Percentiles rank a stretch among this genome's conserved stretches.
Conservation (phyloP, 2,329 filamentous ascomycete genomes). For the Paecilomyces fulvus region DNA sequence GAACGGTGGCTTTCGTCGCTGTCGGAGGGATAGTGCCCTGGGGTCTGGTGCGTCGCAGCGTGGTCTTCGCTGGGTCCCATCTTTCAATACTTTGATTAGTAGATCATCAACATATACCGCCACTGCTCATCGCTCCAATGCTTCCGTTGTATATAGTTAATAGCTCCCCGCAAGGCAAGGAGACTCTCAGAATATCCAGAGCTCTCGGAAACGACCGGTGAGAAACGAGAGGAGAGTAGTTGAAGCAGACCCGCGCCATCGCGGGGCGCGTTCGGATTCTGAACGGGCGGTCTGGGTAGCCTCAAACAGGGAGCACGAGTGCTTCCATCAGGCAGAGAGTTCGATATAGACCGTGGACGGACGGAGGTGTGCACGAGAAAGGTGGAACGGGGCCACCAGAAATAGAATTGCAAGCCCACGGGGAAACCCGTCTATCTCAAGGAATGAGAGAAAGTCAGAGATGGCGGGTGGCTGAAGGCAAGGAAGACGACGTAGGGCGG, state of each 20-base stretch:
- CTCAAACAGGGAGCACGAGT: neutral
- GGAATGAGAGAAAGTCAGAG: neutral
- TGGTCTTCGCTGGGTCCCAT: neutral
- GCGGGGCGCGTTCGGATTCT: neutral
- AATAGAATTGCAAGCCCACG: neutral
- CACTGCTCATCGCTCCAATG: neutral
- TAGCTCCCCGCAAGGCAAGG: neutral
- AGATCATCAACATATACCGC: neutral
- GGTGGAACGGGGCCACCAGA: neutral
- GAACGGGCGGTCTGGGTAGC: neutral
- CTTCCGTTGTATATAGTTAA: neutral
- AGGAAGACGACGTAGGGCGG: neutral
- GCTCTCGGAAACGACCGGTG: neutral
- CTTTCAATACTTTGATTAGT: neutral
- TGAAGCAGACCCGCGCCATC: slow-evolving; percentile 1
- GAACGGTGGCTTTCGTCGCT: slow-evolving; percentile 10
- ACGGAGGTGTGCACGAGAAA: neutral
- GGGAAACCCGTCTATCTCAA: neutral
- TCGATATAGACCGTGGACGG: neutral
- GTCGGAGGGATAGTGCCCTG: slow-evolving; percentile 40
- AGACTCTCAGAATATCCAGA: neutral
- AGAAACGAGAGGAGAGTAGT: neutral
- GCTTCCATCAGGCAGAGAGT: slow-evolving; percentile 5
- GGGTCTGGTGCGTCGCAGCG: slow-evolving; percentile 23
- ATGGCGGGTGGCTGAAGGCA: neutral